Base-by-base conservation (phyloP, 2,329 filamentous ascomycete species). In the Fusarium annulatum region DNA sequence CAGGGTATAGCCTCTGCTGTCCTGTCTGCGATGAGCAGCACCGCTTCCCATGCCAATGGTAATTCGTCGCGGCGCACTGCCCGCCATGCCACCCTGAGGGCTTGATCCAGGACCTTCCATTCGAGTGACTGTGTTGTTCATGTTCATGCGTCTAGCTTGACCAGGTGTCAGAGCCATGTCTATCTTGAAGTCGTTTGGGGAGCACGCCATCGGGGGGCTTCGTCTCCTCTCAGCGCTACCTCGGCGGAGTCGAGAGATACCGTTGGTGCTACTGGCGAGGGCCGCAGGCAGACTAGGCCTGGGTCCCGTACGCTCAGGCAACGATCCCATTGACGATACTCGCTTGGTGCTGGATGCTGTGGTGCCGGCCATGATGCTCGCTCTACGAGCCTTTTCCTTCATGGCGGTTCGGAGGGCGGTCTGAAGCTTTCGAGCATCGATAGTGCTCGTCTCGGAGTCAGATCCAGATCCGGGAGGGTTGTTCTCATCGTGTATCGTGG, bases 101-200 rank as follows among this genome's bases (percentile, higher is more conserved):
- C 78, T 80, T 53, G 76, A 72, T 21, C 74, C 72, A 16, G 67
- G 49, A 3, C 64, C 75, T 42, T 82, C 82, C 8, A 77, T 39
- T 18, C 80, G 79, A 58, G 41, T 58, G 55, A 48, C 55, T 67
- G 85, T 73, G 68, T 83, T 84, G 41, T 85, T 84, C 64, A 90
- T 79, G 73, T 89, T 87, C 88, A 90, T 90, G 51, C 88, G 84
- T 59, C 88, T 81, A 28, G 88, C 88, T 76, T 90, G 88, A 5
- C 87, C 88, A 3, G 86, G 81, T 16, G 88, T 89, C 70, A 90
- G 83, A 7, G 81, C 79, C 67, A 82, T 80, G 30, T 84, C 80
- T 21, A 78, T 69, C 57, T 79, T 81, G 61, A 74, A 75, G 28
- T 87, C 84, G 5, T 83, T 81, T 4, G 88, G 85, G 41, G 87